Evolutionary conservation across 805 yeast genomes (phyloP).

Genomic region (Starmerella geochares): DNA sequence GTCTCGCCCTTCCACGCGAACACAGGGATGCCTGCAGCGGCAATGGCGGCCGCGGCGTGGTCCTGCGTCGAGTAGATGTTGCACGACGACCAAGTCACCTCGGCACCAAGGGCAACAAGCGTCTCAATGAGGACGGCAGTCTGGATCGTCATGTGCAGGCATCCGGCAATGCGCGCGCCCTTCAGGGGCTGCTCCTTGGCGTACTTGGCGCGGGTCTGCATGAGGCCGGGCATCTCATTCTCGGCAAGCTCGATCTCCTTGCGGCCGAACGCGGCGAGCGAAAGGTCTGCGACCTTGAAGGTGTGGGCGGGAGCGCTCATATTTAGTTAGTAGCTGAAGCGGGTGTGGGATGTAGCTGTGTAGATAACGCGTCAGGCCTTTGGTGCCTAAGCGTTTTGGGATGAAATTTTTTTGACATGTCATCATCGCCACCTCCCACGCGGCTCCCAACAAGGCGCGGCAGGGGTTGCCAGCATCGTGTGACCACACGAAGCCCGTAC

Average conservation of each 20-base stretch:
- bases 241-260: constrained; percentile 98
- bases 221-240: constrained; percentile 98
- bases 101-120: constrained; percentile 94
- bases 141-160: constrained; percentile 99
- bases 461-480: too few relatives aligned
- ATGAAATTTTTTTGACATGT: not conserved
- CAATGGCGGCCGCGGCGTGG: constrained; percentile 99
- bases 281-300: constrained; percentile 95
- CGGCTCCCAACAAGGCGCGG: not conserved
- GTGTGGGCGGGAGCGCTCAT: constrained; percentile 61
- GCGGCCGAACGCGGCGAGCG: constrained; percentile 99
- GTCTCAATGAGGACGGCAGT: constrained; percentile 98
- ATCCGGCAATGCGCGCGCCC: constrained; percentile 98
- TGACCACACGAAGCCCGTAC: too few relatives aligned
- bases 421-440: not conserved
- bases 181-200: constrained; percentile 87
- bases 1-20: constrained; percentile 99
- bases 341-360: not conserved
- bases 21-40: constrained; percentile 98
- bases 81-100: constrained; percentile 98
- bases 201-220: constrained; percentile 91
- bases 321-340: constrained; percentile 2
- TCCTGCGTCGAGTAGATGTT: constrained; percentile 99
- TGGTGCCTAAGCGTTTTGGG: not conserved
- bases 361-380: not conserved